Percentiles rank a stretch among this genome's conserved stretches.
Conservation (phyloP, 192 early-diverging fungal species). For the Umbelopsis isabellina region DNA sequence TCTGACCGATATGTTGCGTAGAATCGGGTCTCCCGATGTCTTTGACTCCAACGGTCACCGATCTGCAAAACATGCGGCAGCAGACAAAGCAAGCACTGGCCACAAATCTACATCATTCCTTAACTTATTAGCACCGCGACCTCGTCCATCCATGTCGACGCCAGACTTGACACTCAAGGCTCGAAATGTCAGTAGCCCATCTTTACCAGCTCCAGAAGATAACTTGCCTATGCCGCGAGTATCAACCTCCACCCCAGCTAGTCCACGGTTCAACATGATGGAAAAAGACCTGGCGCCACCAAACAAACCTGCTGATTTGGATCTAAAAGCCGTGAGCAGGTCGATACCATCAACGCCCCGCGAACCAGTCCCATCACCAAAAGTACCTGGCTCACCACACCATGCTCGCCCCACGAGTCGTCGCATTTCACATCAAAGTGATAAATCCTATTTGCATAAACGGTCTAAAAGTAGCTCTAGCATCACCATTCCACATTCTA, state of each 20-base stretch:
- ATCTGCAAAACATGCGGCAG: constrained; percentile 2
- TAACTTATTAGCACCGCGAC: constrained; percentile 4
- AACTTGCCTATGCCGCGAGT: constrained; percentile 12
- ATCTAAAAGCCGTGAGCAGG: neutral
- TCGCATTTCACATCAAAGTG: constrained; percentile 15
- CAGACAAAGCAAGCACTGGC: neutral
- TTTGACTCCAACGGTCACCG: constrained; percentile 3
- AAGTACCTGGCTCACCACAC: constrained; percentile 9
- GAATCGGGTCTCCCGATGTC: constrained; percentile 15
- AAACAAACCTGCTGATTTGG: neutral
- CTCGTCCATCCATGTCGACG: constrained; percentile 13
- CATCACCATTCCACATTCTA: constrained; percentile 13
- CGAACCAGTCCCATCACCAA: neutral
- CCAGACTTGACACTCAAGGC: constrained; percentile 15
- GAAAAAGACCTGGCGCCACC: neutral
- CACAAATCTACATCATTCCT: constrained; percentile 6
- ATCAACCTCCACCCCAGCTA: constrained; percentile 12
- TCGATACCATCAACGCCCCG: constrained; percentile 9
- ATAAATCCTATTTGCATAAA: constrained; percentile 10
- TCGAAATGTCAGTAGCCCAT: neutral
- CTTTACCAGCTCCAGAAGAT: neutral
- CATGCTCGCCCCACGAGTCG: neutral
- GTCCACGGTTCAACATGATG: neutral
- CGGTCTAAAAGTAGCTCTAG: constrained; percentile 16
- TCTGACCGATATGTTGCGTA: neutral